Evolutionary conservation across 1,139 yeast genomes (phyloP), one percentile per base, ranked within the genome.

Genomic region (Suhomyces panamericanus): DNA sequence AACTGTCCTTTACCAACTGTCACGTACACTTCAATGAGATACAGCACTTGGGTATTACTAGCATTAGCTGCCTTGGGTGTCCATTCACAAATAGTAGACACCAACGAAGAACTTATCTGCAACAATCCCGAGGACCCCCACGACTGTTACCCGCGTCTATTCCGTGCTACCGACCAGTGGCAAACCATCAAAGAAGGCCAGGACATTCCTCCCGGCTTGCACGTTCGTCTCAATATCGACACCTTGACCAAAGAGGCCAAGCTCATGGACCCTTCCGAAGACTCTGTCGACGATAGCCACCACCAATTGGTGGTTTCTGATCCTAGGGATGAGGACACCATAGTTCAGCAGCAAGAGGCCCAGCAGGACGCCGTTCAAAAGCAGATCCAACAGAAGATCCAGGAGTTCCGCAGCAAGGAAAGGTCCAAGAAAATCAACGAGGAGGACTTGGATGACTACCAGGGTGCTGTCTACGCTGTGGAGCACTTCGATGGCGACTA

Each of bases 121-220:
- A 70, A 73, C 15, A 69, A 74, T 9, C 74, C 74, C 10, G 52
- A 60, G 2, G 69, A 76, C 50, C 71, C 76, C 2, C 54, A 60
- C 9, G 78, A 80, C 52, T 85, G 95, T 57, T 87, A 85, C 56
- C 87, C 90, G 0, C 66, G 66, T 44, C 54, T 78, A 2, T 87
- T 88, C 56, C 77, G 63, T 33, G 85, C 96, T 0, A 65, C 82
- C 0, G 50, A 59, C 2, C 78, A 84, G 54, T 90, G 96, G 95
- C 83, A 84, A 67, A 59, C 59, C 2, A 78, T 90, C 8, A 75
- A 69, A 59, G 82, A 77, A 48, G 87, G 85, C 13, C 95, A 87
- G 58, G 75, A 77, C 13, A 74, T 88, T 7, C 96, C 96, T 1
- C 77, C 77, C 14, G 96, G 96, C 0, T 67, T 89, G 37, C 95